Base-by-base conservation (phyloP, 2,329 filamentous ascomycete genomes). In the Nemania serpens region DNA sequence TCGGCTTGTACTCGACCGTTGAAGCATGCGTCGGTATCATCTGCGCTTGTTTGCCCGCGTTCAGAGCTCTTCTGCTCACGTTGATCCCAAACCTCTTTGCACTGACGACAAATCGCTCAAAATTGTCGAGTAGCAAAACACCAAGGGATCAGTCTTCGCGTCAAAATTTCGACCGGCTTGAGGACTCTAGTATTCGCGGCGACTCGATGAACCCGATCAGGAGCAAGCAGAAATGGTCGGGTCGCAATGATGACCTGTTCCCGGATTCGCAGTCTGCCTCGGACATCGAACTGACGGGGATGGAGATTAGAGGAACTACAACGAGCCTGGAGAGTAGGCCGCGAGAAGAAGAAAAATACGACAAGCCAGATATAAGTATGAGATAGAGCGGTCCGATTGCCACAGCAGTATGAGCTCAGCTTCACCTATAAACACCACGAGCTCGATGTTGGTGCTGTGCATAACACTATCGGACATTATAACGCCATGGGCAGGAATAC, bases 31-130 rank as follows among this genome's bases (percentile, higher is more conserved):
- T 75, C 0, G 70, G 72, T 11, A 68, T 75, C 22, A 71, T 73
- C 34, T 73, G 72, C 51, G 72, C 72, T 0, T 74, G 73, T 62
- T 69, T 75, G 68, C 74, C 73, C 9, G 70, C 73, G 11, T 64
- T 73, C 6, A 70, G 73, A 20, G 71, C 71, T 0, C 69, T 75
- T 17, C 66, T 74, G 39, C 68, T 69, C 45, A 56, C 68, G 2
- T 41, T 69, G 17, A 66, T 70, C 37, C 73, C 73, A 2, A 69
- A 65, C 36, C 33, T 71, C 5, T 73, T 74, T 50, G 66, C 42
- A 6, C 5, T 43, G 22, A 50, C 57, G 10, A 15, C 12, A 9
- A 50, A 36, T 2, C 45, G 48, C 2, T 42, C 58, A 1, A 25
- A 6, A n/a, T 18, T 54, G 4, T 50, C 43, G 49, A 55, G 33